A percentile compares a stretch with the other conserved stretches of the same genome.
Evolutionary conservation across 2,329 filamentous ascomycete genomes (phyloP).

Genomic region (Penicillium oxalicum): DNA sequence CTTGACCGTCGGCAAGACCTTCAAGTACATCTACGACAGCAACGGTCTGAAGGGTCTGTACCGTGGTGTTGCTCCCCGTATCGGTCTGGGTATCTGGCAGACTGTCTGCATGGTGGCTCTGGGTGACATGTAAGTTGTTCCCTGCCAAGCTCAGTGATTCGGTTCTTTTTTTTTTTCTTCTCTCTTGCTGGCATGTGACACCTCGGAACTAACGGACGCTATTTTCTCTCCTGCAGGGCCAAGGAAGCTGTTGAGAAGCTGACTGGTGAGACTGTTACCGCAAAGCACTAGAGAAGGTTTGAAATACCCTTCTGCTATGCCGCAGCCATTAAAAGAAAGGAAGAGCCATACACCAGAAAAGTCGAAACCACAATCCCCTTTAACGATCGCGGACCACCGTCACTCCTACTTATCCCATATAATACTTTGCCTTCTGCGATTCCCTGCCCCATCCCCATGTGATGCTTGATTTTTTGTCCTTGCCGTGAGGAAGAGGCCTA

Average conservation of each 20-base stretch:
- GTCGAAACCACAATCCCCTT: too few relatives aligned
- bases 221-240: slow-evolving; percentile 43
- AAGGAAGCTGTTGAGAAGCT: slow-evolving; percentile 61
- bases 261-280: slow-evolving; percentile 58
- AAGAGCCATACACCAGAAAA: not conserved
- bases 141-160: not conserved
- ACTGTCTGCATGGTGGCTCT: slow-evolving; percentile 99
- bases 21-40: slow-evolving; percentile 78
- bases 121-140: slow-evolving; percentile 78
- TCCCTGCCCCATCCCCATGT: not conserved
- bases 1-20: slow-evolving; percentile 84
- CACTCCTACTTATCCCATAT: too few relatives aligned
- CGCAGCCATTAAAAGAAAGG: slow-evolving; percentile 10
- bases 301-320: slow-evolving; percentile 35
- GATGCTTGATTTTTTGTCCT: not conserved
- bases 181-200: slow-evolving; percentile 17
- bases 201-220: slow-evolving; percentile 28
- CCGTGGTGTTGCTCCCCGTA: slow-evolving; percentile 87
- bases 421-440: slow-evolving; percentile 4
- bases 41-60: slow-evolving; percentile 92
- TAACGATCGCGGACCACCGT: too few relatives aligned
- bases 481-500: not conserved
- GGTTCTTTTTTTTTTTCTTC: not conserved
- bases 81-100: slow-evolving; percentile 96
- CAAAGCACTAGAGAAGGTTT: slow-evolving; percentile 54